Base-by-base conservation (phyloP, 345 rosid genomes). In the Triadica sebifera region DNA sequence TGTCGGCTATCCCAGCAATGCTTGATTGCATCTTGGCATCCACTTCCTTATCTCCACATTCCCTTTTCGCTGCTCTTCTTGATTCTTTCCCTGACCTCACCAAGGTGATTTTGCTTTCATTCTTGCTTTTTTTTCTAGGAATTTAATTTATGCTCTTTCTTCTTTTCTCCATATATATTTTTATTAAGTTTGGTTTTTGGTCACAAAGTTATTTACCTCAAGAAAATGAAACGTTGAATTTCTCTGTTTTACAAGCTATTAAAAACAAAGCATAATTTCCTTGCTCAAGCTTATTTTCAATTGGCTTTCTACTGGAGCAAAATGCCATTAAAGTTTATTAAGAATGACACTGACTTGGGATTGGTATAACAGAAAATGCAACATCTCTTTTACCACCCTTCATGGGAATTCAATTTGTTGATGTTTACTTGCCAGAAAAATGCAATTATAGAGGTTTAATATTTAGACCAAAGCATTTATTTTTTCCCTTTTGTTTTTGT, bases 11-110 rank as follows among this genome's bases (percentile, higher is more conserved):
- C 49, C 95, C 97, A n/a, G 81, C 93, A 8, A 77, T 92, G 85
- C 84, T 92, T 69, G 97, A 92, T 77, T 91, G 97, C 88, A 81
- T 94, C 78, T 75, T 89, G 67, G 88, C 87, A 64, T 89, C 97
- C 70, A 90, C 90, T n/a, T 75, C 80, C 59, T 80, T 80, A 34
- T 80, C 95, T 80, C 81, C 92, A 0, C 85, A 85, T 19, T 34
- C 86, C 7, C 89, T 94, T 39, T 90, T 87, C 84, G 78, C 74
- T 65, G 78, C 91, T 2, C 91, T 94, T 63, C 86, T 90, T 38
- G 81, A 78, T 70, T 38, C 70, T 15, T 84, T 84, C 56, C 60
- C 82, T 13, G 13, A 17, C 47, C 68, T 84, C 50, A 47, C n/a
- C 62, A 70, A 77, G 87, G 88, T 84, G 9, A 71, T 77, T 81